Base-by-base conservation (phyloP, 1,139 yeast genomes). In the Sugiyamaella paludigena region DNA sequence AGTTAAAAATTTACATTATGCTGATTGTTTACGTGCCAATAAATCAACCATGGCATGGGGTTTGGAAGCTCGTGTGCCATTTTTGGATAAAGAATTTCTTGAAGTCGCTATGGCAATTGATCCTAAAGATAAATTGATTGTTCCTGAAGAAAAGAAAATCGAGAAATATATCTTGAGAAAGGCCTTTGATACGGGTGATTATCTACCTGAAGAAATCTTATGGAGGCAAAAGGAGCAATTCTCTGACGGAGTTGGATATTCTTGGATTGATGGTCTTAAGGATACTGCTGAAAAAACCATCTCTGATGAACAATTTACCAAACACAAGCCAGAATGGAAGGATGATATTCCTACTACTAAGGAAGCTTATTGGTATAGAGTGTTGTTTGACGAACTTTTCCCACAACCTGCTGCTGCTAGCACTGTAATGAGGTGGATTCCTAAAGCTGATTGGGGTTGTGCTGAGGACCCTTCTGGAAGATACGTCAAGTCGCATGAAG, bases 1-100 rank as follows among this genome's bases (percentile, higher is more conserved):
- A 71, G 97, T 92, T 62, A 88, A 92, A 79, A 91, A 92, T 91
- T 79, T 92, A 73, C 97, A 92, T 72, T 83, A 83, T 63, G 91
- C 98, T 56, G 98, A 92, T 75, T 91, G 98, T 76, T 77, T 92
- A 68, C 85, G 99, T 72, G 99, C 99, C 60, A 92, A 92, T 87
- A 92, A 92, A 76, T 91, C 98, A 32, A 92, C 99, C 55, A 87
- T 92, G 97, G 98, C 99, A 36, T 92, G 99, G 99, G 99, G 99
- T 70, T 80, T 92, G 60, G 99, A 92, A 76, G 98, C 98, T 54
- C 87, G 99, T 75, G 98, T 92, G 62, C 99, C 99, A 59, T 92
- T 92, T 84, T 80, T 92, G 74, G 99, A 92, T 73, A 87, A 83
- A 75, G 79, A 84, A 67, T 92, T 92, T 79, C 77, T 92, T 71